These are phyloP conservation scores for Emericellopsis terricola DNA, from an alignment of 495 filamentous ascomycete genomes.

Conservation along the genomic window DNA sequence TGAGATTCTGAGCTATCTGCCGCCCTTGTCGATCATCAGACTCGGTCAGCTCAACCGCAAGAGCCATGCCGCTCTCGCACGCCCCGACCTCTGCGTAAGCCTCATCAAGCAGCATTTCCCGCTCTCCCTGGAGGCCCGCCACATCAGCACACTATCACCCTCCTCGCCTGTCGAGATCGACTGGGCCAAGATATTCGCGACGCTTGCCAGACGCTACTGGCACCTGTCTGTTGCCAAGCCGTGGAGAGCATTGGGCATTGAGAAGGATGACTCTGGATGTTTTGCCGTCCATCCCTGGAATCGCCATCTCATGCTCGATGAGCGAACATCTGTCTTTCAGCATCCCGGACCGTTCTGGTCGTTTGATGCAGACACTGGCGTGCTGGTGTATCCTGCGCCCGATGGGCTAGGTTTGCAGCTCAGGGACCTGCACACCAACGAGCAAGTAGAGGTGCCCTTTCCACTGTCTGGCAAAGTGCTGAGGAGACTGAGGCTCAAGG, in stretches of 20 bases:
- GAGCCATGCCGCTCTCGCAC: slow-evolving; percentile 30
- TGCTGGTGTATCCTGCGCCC: slow-evolving; percentile 37
- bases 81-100: slow-evolving; percentile 20
- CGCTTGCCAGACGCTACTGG: slow-evolving; percentile 37
- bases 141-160: not conserved
- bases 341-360: slow-evolving; percentile 39
- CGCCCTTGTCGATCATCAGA: slow-evolving; percentile 26
- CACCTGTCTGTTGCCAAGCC: slow-evolving; percentile 32
- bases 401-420: slow-evolving; percentile 21
- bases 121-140: slow-evolving; percentile 20
- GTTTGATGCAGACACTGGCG: slow-evolving; percentile 32
- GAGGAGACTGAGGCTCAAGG: slow-evolving; percentile 37
- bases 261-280: slow-evolving; percentile 10
- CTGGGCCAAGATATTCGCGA: slow-evolving; percentile 30
- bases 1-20: slow-evolving; percentile 24
- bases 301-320: slow-evolving; percentile 29
- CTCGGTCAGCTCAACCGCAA: slow-evolving; percentile 29
- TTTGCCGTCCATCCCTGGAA: slow-evolving; percentile 35
- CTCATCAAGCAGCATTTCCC: slow-evolving; percentile 28
- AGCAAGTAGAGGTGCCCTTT: slow-evolving; percentile 33
- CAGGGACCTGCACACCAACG: slow-evolving; percentile 32
- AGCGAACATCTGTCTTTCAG: slow-evolving; percentile 24
- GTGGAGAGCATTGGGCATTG: slow-evolving; percentile 27
- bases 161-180: slow-evolving; percentile 4
- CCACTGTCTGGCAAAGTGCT: slow-evolving; percentile 33